A percentile compares a stretch with the other conserved stretches of the same genome.
phyloP scores from a whole-genome alignment of 352 stramenopile species.

The Pythium grandisporangium region DNA sequence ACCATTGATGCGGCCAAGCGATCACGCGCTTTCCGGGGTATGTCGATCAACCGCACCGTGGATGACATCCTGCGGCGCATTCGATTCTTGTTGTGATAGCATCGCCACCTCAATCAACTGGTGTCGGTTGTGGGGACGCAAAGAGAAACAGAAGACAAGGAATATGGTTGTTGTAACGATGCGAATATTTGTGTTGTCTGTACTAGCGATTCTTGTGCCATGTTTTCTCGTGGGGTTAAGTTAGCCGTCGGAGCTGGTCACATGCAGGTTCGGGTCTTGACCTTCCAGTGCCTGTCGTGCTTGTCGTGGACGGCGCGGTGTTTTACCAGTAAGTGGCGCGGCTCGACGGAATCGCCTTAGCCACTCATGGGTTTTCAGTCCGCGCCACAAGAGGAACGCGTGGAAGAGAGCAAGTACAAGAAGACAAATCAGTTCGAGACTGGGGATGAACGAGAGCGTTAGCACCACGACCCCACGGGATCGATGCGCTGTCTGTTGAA shows the following conservation, averaged over 20 bases:
- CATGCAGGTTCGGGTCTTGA: too few species aligned
- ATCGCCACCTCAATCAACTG: not conserved
- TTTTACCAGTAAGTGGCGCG: too few species aligned
- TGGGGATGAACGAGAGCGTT: constrained; percentile 22
- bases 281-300: not conserved
- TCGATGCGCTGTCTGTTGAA: not conserved
- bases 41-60: constrained; percentile 22
- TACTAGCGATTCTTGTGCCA: too few species aligned
- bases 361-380: constrained; percentile 46
- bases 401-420: constrained; percentile 53
- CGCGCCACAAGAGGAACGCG: constrained; percentile 40
- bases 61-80: constrained; percentile 43
- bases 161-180: not conserved
- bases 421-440: constrained; percentile 49
- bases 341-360: too few species aligned
- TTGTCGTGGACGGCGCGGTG: constrained; percentile 19
- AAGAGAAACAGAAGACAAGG: too few species aligned
- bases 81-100: constrained; percentile 46
- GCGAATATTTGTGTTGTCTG: too few species aligned
- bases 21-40: constrained; percentile 23
- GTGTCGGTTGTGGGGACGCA: too few species aligned
- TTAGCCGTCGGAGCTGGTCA: too few species aligned
- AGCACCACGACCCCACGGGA: constrained; percentile 7
- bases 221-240: too few species aligned
- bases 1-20: constrained; percentile 13